Evolutionary conservation across 768 basidiomycete species (phyloP).

Genomic region (Lactifluus hygrophoroides): DNA sequence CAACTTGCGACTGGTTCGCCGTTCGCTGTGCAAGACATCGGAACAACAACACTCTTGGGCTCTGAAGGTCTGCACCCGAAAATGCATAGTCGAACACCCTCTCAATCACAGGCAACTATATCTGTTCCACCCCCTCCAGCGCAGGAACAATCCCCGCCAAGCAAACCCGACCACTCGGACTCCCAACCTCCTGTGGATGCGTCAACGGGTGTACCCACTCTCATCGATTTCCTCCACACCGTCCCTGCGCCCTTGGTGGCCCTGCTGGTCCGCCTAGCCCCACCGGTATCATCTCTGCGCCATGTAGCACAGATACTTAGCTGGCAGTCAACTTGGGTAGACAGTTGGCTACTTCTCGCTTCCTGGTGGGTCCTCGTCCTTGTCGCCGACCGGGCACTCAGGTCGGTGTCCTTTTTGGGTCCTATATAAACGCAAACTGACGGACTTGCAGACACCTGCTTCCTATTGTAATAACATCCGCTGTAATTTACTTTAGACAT

Average conservation of each 20-base stretch:
- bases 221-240: conserved; percentile 42
- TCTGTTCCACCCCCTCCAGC: neutral
- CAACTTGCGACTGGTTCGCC: no score
- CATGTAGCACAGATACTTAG: conserved; percentile 40
- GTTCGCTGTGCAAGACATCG: no score
- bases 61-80: no score
- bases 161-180: neutral
- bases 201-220: conserved; percentile 18
- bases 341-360: conserved; percentile 58
- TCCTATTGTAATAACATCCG: conserved; percentile 41
- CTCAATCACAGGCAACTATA: neutral
- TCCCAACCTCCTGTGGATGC: neutral
- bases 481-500: conserved; percentile 29
- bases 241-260: conserved; percentile 56
- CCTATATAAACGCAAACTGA: neutral
- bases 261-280: conserved; percentile 54
- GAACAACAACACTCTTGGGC: no score
- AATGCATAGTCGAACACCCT: neutral
- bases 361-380: conserved; percentile 76
- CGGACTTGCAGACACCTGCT: conserved; percentile 43
- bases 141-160: neutral
- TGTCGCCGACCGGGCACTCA: conserved; percentile 35
- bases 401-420: conserved; percentile 29
- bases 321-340: conserved; percentile 52
- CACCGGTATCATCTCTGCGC: conserved; percentile 39